These are phyloP conservation scores for Pleurotus tuber-regium DNA, from an alignment of 768 basidiomycete species.

Conservation along the genomic window DNA sequence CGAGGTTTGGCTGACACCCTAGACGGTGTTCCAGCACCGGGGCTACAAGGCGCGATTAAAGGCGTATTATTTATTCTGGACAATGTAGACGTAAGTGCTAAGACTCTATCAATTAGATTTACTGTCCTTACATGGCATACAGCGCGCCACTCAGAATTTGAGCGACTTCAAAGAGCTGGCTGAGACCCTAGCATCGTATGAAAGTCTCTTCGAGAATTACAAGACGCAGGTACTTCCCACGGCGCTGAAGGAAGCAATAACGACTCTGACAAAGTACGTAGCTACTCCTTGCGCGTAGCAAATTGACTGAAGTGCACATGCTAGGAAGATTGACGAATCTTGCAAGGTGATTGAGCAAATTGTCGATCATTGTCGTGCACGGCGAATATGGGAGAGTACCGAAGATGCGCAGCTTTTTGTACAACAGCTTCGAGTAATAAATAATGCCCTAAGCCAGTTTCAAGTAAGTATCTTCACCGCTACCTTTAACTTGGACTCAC, in stretches of 20 bases:
- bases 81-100: neutral
- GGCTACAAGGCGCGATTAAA: neutral
- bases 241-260: neutral
- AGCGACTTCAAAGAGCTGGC: neutral
- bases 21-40: constrained; percentile 4
- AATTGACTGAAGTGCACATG: neutral
- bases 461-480: neutral
- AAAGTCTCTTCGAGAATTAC: neutral
- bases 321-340: neutral
- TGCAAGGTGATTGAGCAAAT: constrained; percentile 1
- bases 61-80: constrained; percentile 2
- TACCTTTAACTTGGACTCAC: too few species aligned
- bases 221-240: neutral
- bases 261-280: neutral
- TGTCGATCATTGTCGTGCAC: constrained; percentile 3
- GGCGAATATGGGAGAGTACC: constrained; percentile 1
- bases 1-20: neutral
- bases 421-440: neutral
- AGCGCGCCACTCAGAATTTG: constrained; percentile 1
- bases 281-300: neutral
- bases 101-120: neutral
- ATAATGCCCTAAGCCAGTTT: neutral
- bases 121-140: neutral
- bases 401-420: constrained; percentile 4
- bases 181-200: neutral